Evolutionary conservation across 2,329 filamentous ascomycete species (phyloP), one percentile per base, ranked within the genome.

Genomic region (Fusarium neocosmosporiellum): DNA sequence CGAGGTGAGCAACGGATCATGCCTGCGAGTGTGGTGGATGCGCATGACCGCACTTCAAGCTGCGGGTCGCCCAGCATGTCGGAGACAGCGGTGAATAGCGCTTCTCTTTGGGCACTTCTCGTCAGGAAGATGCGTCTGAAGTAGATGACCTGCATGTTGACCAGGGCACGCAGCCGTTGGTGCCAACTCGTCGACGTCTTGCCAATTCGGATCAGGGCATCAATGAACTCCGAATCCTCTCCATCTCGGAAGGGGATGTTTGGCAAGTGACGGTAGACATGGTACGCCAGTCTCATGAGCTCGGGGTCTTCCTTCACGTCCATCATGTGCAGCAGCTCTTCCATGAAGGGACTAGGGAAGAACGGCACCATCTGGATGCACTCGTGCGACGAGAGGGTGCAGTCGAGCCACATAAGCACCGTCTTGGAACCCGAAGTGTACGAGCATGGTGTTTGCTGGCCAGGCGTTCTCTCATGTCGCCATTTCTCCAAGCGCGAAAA

Each of bases 111-210:
- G 9, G 88, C 84, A 8, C 89, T 86, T 34, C 91, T 89, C 74
- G 97, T 93, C 31, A 98, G 86, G 86, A 99, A 99, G 39, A 99
- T 89, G 29, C 96, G 93, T 59, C 96, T 93, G 90, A 98, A 99
- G 86, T 98, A 99, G 76, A 99, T 92, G 73, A 98, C 96, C 79
- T 99, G 97, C 87, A 99, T 98, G 83, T 98, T 98, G 84, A 99
- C 95, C 75, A 99, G 90, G 48, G 97, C 94, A 29, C 97, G 91
- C 41, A 99, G 88, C 54, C 96, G 93, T 84, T 99, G 96, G 82
- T 99, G 96, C 96, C 96, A 99, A 64, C 94, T 96, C 4, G 90
- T 85, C 1, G 95, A 94, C 9, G 90, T 92, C 77, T 92, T 93
- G 54, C 96, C 96, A 57, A 99, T 96, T 62, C 92, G 91, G 75